Evolutionary conservation across 345 rosid genomes (phyloP).

Genomic region (Gynandropsis gynandra): DNA sequence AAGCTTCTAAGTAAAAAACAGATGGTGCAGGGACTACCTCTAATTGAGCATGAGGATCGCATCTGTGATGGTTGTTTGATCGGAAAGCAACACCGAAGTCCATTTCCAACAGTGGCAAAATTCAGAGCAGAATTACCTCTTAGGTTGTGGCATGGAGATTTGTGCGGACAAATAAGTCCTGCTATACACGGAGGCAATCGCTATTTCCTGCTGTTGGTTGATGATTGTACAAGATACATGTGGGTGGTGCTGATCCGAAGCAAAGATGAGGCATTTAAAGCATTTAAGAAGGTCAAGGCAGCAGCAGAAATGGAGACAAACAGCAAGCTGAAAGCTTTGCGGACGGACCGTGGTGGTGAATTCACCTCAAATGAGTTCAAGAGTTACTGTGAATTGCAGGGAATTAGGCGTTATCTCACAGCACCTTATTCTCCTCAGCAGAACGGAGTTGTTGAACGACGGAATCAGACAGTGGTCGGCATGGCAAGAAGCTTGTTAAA

Average conservation of each 20-base stretch:
- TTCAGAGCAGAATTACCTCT: background rate
- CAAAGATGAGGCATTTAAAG: background rate
- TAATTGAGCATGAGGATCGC: background rate
- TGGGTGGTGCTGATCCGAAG: background rate
- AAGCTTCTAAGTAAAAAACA: background rate
- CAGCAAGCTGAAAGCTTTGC: background rate
- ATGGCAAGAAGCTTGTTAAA: background rate
- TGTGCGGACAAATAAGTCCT: too few species aligned
- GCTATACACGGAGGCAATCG: background rate
- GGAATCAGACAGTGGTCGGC: background rate
- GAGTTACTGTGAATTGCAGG: too few species aligned
- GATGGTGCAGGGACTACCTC: background rate
- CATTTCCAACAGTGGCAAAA: background rate
- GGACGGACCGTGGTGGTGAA: too few species aligned
- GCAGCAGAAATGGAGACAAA: background rate
- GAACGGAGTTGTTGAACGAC: background rate
- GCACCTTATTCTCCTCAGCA: slow-evolving; percentile 1
- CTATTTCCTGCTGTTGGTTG: background rate
- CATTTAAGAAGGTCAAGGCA: background rate
- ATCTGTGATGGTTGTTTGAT: background rate
- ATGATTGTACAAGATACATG: background rate
- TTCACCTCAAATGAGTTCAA: too few species aligned
- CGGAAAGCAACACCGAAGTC: background rate
- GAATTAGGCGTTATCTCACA: background rate
- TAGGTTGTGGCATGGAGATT: background rate